These are phyloP conservation scores for Pyrenophora tritici-repentis DNA, from an alignment of 2,329 filamentous ascomycete genomes.

Conservation along the genomic window DNA sequence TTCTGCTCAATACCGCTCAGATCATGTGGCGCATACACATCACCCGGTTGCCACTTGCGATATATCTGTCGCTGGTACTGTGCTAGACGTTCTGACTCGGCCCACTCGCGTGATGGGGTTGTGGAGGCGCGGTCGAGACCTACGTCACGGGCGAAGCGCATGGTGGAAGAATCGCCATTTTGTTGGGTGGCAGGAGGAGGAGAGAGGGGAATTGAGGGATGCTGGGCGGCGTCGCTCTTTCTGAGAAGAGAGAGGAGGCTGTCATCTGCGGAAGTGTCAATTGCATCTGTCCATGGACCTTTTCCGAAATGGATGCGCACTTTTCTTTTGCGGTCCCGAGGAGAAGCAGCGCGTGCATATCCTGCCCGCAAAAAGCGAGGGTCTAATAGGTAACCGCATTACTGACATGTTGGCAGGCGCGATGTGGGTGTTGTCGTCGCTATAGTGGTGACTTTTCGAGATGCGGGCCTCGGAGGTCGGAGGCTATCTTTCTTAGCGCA, in stretches of 20 bases:
- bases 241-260: conserved; percentile 29
- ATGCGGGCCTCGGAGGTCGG: conserved; percentile 20
- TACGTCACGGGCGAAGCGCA: conserved; percentile 23
- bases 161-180: conserved; percentile 10
- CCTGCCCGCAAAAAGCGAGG: conserved; percentile 10
- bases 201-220: conserved; percentile 8
- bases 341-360: conserved; percentile 34
- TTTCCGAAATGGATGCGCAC: conserved; percentile 14
- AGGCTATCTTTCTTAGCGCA: conserved; percentile 21
- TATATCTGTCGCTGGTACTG: conserved; percentile 68
- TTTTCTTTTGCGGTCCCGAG: conserved; percentile 26
- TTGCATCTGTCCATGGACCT: background rate
- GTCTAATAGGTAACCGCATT: conserved; percentile 19
- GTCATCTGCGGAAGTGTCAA: conserved; percentile 1
- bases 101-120: conserved; percentile 26
- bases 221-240: conserved; percentile 13
- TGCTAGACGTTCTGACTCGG: conserved; percentile 35
- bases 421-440: conserved; percentile 10
- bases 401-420: conserved; percentile 30
- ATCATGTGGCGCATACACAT: conserved; percentile 91
- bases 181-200: background rate
- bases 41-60: conserved; percentile 75
- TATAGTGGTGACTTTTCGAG: conserved; percentile 14
- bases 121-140: conserved; percentile 24
- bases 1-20: conserved; percentile 75